Conservation (phyloP, 2,329 filamentous ascomycete species). For the Pezicula carpinea region DNA sequence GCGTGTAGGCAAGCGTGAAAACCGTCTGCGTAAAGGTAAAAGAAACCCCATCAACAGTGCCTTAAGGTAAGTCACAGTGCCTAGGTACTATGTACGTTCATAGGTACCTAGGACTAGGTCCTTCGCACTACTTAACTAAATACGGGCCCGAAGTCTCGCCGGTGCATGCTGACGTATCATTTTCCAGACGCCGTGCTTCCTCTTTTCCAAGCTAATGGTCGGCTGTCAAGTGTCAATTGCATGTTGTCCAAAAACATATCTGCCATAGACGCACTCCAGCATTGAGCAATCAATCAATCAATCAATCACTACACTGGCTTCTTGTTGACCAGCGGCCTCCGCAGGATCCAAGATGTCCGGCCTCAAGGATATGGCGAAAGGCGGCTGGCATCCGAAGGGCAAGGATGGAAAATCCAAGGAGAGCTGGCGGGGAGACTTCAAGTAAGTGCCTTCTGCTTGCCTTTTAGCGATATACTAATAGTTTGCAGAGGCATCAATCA, state of each 20-base stretch:
- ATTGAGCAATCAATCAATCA: no score
- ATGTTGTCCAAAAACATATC: background rate
- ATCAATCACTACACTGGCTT: no score
- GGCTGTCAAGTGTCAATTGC: no score
- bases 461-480: background rate
- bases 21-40: no score
- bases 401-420: conserved; percentile 45
- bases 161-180: no score
- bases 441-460: conserved; percentile 4
- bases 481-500: conserved; percentile 24
- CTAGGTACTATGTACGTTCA: no score
- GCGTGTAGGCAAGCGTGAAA: no score
- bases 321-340: background rate
- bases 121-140: no score
- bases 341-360: conserved; percentile 34
- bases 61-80: no score
- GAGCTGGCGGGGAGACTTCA: conserved; percentile 42
- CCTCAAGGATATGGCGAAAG: conserved; percentile 42
- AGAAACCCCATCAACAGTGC: no score
- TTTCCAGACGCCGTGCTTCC: conserved; percentile 3
- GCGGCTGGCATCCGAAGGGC: conserved; percentile 49
- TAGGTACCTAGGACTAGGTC: no score
- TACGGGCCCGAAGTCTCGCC: no score
- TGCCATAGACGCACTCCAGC: conserved; percentile 6
- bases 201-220: conserved; percentile 4